phyloP scores from a whole-genome alignment of 106 monocot species.

The Dioscorea alata region DNA sequence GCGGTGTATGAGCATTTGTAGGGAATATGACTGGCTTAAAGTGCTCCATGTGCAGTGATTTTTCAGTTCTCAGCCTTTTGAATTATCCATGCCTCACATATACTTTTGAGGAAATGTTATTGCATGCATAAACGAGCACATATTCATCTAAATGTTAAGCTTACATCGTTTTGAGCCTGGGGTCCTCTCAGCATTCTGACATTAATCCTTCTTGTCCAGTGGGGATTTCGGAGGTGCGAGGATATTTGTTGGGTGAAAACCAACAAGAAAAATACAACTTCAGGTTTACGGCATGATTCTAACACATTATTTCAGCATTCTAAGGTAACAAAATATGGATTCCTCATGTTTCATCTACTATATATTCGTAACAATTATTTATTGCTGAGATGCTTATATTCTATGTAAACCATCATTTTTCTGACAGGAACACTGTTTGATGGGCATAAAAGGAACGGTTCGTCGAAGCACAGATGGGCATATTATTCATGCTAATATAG shows the following conservation, averaged over 20 bases:
- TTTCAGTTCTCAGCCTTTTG: too few relatives aligned
- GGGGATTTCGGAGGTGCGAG: constrained; percentile 98
- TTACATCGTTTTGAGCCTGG: too few relatives aligned
- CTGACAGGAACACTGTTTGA: constrained; percentile 90
- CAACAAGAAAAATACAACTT: constrained; percentile 85
- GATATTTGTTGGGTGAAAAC: constrained; percentile 99
- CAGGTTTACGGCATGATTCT: constrained; percentile 89
- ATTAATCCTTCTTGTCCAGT: constrained; percentile 34
- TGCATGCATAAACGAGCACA: too few relatives aligned
- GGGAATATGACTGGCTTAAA: too few relatives aligned
- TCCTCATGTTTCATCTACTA: not conserved
- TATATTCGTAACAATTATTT: too few relatives aligned
- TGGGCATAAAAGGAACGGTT: constrained; percentile 99
- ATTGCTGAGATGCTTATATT: too few relatives aligned
- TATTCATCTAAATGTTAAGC: too few relatives aligned
- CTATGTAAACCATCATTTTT: not conserved
- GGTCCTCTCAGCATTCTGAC: too few relatives aligned
- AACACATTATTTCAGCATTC: constrained; percentile 92
- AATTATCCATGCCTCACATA: too few relatives aligned
- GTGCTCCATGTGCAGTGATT: too few relatives aligned
- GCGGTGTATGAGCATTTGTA: too few relatives aligned
- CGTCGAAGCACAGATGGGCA: constrained; percentile 98
- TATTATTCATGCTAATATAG: constrained; percentile 99
- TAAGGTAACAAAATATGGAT: constrained; percentile 44
- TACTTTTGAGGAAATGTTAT: too few relatives aligned